Conservation (phyloP, 2,329 filamentous ascomycete genomes). For the Fusarium subglutinans region DNA sequence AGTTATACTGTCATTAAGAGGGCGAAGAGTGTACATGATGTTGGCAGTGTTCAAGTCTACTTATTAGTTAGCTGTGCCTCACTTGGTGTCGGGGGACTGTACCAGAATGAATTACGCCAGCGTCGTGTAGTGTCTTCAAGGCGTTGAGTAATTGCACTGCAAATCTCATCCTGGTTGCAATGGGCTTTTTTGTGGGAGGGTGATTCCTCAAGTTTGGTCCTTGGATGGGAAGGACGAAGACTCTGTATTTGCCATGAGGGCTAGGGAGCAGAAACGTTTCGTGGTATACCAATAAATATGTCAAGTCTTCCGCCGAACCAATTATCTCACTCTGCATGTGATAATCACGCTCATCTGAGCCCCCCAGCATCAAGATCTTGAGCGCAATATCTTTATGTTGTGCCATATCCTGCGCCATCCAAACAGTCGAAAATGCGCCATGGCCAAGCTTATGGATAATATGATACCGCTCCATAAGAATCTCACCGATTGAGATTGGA, state of each 20-base stretch:
- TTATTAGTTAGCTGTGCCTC: not conserved
- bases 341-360: accelerated
- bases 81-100: accelerated
- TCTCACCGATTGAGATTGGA: not conserved
- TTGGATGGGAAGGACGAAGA: accelerated
- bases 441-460: not conserved
- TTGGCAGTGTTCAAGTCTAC: not conserved
- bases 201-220: not conserved
- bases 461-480: not conserved
- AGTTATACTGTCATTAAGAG: accelerated
- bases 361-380: not conserved
- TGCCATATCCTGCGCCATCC: not conserved
- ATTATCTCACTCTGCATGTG: not conserved
- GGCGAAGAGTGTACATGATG: not conserved
- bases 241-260: accelerated
- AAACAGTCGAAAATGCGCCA: not conserved
- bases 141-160: accelerated
- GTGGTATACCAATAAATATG: accelerated
- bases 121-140: accelerated
- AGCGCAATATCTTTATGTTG: not conserved
- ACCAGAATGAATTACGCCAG: not conserved
- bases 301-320: accelerated
- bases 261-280: accelerated
- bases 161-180: accelerated
- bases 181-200: accelerated